phyloP scores from a whole-genome alignment of 371 early-diverging fungal genomes.

The Coemansia linderi region DNA sequence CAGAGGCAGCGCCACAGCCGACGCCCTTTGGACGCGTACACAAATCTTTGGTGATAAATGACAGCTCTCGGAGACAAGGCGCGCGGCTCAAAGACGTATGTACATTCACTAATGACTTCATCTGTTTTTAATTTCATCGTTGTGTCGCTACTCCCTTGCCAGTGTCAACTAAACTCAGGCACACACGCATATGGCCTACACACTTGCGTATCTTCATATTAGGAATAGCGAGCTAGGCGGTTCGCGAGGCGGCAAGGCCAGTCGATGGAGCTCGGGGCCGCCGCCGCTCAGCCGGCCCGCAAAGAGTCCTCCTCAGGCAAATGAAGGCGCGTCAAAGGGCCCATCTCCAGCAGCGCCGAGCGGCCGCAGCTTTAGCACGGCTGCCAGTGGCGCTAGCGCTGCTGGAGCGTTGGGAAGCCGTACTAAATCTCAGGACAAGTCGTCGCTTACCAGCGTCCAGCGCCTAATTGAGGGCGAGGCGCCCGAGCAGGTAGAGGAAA shows the following conservation, averaged over 20 bases:
- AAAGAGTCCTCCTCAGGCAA: slow-evolving; percentile 20
- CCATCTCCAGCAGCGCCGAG: slow-evolving; percentile 1
- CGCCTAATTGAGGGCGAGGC: slow-evolving; percentile 45
- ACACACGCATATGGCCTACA: background rate
- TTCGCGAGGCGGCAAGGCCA: slow-evolving; percentile 6
- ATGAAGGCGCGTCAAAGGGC: slow-evolving; percentile 9
- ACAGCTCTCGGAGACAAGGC: slow-evolving; percentile 32
- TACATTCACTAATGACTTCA: background rate
- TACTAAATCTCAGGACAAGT: slow-evolving; percentile 6
- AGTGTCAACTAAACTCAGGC: background rate
- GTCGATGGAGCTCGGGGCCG: slow-evolving; percentile 42
- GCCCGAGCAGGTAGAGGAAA: slow-evolving; percentile 55
- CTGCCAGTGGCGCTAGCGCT: background rate
- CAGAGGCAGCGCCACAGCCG: background rate
- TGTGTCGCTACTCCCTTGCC: background rate
- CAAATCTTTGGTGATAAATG: slow-evolving; percentile 16
- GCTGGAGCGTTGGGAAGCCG: slow-evolving; percentile 3
- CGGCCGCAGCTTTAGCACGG: slow-evolving; percentile 17
- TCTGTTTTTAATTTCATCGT: background rate
- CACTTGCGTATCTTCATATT: background rate
- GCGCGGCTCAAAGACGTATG: slow-evolving; percentile 32
- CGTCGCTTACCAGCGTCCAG: background rate
- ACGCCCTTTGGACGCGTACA: background rate
- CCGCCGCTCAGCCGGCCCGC: slow-evolving; percentile 31
- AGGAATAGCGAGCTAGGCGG: slow-evolving; percentile 2